Percentiles rank a stretch among this genome's conserved stretches.
Evolutionary conservation across 164 flowering plant genomes (phyloP).

Genomic region (Sedum album): DNA sequence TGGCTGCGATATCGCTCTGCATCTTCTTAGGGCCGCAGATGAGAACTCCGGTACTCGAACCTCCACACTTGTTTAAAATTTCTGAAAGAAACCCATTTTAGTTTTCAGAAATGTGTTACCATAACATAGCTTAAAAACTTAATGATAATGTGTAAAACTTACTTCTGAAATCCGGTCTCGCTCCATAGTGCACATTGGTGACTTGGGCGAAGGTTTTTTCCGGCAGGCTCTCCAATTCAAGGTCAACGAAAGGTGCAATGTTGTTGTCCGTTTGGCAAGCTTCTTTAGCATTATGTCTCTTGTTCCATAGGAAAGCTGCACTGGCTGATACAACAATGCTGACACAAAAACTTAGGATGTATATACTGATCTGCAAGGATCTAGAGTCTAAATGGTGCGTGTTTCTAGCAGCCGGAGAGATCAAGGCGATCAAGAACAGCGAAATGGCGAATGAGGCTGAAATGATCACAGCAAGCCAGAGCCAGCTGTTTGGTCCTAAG

Average conservation of each 20-base stretch:
- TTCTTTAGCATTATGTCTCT: constrained; percentile 34
- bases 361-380: constrained; percentile 22
- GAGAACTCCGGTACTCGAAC: constrained; percentile 36
- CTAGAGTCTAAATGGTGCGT: constrained; percentile 25
- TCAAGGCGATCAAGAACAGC: constrained; percentile 48
- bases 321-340: constrained; percentile 37
- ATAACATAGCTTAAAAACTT: no score
- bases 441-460: constrained; percentile 56
- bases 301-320: constrained; percentile 51
- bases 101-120: background rate
- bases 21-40: constrained; percentile 45
- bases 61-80: constrained; percentile 20
- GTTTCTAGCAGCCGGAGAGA: constrained; percentile 62
- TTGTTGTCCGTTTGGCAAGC: constrained; percentile 32
- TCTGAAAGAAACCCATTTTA: constrained; percentile 18
- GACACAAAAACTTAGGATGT: constrained; percentile 35
- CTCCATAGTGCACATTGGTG: constrained; percentile 51
- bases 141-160: no score
- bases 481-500: constrained; percentile 68
- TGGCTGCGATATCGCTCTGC: constrained; percentile 48
- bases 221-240: constrained; percentile 61
- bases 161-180: constrained; percentile 68
- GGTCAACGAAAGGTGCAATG: constrained; percentile 24
- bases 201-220: constrained; percentile 40
- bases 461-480: constrained; percentile 61